Conservation (phyloP, 2,329 filamentous ascomycete genomes). For the Exophiala viscosa region DNA sequence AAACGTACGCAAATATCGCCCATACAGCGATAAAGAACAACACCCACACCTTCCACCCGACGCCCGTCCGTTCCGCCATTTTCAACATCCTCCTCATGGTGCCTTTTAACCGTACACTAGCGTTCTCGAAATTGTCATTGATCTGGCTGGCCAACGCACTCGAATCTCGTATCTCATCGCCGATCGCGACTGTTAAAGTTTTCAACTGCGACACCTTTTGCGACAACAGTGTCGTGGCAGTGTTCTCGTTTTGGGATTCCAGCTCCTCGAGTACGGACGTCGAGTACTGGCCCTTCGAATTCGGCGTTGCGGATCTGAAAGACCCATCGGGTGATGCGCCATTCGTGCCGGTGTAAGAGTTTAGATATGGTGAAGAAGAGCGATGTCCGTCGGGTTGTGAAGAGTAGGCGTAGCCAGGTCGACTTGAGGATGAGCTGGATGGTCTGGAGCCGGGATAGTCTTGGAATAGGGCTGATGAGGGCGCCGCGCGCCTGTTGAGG, state of each 20-base stretch:
- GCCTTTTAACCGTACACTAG: slow-evolving; percentile 72
- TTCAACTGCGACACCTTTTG: slow-evolving; percentile 29
- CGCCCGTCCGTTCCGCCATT: slow-evolving; percentile 92
- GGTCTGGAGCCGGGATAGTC: slow-evolving; percentile 37
- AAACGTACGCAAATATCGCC: slow-evolving; percentile 85
- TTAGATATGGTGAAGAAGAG: slow-evolving; percentile 17
- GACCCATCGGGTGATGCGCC: slow-evolving; percentile 6
- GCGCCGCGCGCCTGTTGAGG: slow-evolving; percentile 63
- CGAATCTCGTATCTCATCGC: slow-evolving; percentile 89
- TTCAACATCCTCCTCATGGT: slow-evolving; percentile 97
- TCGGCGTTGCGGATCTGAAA: slow-evolving; percentile 24
- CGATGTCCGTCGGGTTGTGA: slow-evolving; percentile 7
- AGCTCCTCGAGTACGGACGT: slow-evolving; percentile 87
- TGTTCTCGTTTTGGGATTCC: slow-evolving; percentile 92
- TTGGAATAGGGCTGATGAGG: slow-evolving; percentile 64
- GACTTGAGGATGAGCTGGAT: slow-evolving; percentile 23
- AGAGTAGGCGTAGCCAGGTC: slow-evolving; percentile 20
- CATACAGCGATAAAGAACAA: slow-evolving; percentile 80
- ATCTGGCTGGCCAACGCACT: slow-evolving; percentile 87
- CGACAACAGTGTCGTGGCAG: slow-evolving; percentile 43
- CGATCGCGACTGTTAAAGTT: slow-evolving; percentile 86
- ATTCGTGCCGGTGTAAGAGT: slow-evolving; percentile 13
- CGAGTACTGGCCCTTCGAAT: slow-evolving; percentile 76
- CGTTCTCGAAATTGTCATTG: slow-evolving; percentile 90
- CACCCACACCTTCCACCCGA: slow-evolving; percentile 94